Evolutionary conservation across 768 basidiomycete genomes (phyloP), one percentile per base, ranked within the genome.

Genomic region (Kwoniella mangroviensis): DNA sequence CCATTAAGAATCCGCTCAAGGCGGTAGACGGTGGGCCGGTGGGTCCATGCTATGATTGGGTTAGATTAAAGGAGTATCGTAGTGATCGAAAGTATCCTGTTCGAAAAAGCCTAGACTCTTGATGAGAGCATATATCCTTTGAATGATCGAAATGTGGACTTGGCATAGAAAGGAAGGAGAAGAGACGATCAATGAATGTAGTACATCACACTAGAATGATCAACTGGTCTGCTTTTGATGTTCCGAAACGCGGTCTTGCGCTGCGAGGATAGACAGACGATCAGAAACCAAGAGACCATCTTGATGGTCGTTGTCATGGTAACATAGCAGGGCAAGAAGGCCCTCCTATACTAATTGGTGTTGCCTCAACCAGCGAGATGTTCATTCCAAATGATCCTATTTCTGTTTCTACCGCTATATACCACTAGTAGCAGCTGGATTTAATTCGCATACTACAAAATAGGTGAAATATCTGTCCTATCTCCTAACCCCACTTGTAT

Each of bases 401-500:
- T n/a, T n/a, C n/a, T n/a, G n/a, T n/a, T n/a, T n/a, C n/a, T n/a
- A n/a, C n/a, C n/a, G n/a, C n/a, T n/a, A n/a, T n/a, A n/a, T n/a
- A n/a, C n/a, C n/a, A n/a, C n/a, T n/a, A n/a, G n/a, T n/a, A n/a
- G n/a, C n/a, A n/a, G n/a, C n/a, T n/a, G n/a, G n/a, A n/a, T n/a
- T n/a, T n/a, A n/a, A n/a, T n/a, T n/a, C n/a, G n/a, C n/a, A n/a
- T n/a, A n/a, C n/a, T n/a, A n/a, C n/a, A 74, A 40, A 40, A 74
- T 68, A 21, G 57, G 15, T 9, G n/a, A 19, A 12, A 72, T 40
- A 66, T 75, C 74, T 3, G 52, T 56, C 21, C 74, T 55, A 62
- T 72, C 68, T 4, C 71, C 74, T 24, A 75, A 40, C 24, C 69
- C 75, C 4, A 74, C 73, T 49, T 71, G 57, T 0, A 68, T 56